These are phyloP conservation scores for Lagerstroemia speciosa DNA, from an alignment of 345 rosid species.

Conservation along the genomic window DNA sequence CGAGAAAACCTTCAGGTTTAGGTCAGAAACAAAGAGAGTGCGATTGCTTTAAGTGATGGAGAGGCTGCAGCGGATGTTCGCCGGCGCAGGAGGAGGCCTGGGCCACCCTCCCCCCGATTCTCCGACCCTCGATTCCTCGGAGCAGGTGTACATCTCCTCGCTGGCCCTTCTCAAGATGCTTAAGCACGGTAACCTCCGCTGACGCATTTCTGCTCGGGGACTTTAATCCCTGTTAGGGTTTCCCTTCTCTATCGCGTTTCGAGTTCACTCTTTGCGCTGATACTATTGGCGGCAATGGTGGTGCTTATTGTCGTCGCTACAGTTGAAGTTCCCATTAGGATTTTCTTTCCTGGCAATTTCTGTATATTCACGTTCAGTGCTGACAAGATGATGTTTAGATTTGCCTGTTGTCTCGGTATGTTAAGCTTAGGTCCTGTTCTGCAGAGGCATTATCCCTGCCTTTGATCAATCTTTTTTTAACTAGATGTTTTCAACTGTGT, in stretches of 20 bases:
- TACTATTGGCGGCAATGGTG: no score
- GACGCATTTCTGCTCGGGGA: neutral
- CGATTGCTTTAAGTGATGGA: slow-evolving; percentile 33
- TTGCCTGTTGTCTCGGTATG: neutral
- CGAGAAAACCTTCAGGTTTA: neutral
- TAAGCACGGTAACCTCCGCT: slow-evolving; percentile 48
- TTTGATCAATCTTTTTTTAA: no score
- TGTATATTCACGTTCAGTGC: no score
- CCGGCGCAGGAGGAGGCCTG: slow-evolving; percentile 82
- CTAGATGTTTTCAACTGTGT: no score
- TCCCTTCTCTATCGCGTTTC: neutral
- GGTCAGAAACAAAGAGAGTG: no score
- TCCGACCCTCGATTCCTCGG: slow-evolving; percentile 88
- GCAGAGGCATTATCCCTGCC: no score
- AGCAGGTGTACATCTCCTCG: slow-evolving; percentile 97
- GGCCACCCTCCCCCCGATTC: slow-evolving; percentile 91
- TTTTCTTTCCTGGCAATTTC: no score
- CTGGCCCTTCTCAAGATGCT: slow-evolving; percentile 99
- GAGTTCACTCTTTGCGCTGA: no score
- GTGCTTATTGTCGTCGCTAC: neutral
- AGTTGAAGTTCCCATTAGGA: neutral
- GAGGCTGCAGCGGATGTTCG: slow-evolving; percentile 79
- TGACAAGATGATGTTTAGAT: neutral
- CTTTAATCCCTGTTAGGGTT: neutral
- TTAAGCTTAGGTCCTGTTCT: neutral